Evolutionary conservation across 225 moss, liverwort and hornwort species (phyloP), one percentile per base, ranked within the genome.

Genomic region (Climacium dendroides): DNA sequence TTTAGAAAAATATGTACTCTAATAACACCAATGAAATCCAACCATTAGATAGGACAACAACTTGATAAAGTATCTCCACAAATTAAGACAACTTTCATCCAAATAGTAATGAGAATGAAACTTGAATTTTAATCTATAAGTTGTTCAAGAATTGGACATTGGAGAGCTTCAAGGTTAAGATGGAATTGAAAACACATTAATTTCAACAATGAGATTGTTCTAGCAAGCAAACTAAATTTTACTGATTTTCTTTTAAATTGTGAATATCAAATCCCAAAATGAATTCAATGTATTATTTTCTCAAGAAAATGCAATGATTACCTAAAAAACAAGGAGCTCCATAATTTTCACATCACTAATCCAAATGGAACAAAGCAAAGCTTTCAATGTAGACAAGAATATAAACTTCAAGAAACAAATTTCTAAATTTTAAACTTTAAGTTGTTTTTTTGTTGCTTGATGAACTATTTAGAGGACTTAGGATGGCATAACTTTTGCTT

Each of bases 241-340:
- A 0, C 19, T 0, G 19, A 9, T 4, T 30, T 18, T 18, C 16
- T 18, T 18, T 8, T 14, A 18, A n/a, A 48, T 19, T 32, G 1
- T 2, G 0, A 48, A 30, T 4, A 7, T 48, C 10, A 6, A 48
- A 19, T 48, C 29, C 3, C 18, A 18, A 67, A 19, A 48, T 0
- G 2, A 74, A 12, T 20, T 2, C 5, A 19, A 19, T 11, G 50
- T 0, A 0, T 20, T 19, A 32, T 32, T 32, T 48, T 19, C 4
- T 20, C 12, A 48, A 19, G 5, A 74, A 50, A 7, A 50, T 74
- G 4, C 13, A 50, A 74, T 74, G 32, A 20, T 48, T 48, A 5
- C 7, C 0, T 4, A 0, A 6, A 50, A 74, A 20, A 19, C 1
- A 32, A 50, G 32, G 50, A 50, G 5, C 7, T 30, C 6, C 2